Conservation (phyloP, 2,329 filamentous ascomycete species). For the Fusarium aywerte region DNA sequence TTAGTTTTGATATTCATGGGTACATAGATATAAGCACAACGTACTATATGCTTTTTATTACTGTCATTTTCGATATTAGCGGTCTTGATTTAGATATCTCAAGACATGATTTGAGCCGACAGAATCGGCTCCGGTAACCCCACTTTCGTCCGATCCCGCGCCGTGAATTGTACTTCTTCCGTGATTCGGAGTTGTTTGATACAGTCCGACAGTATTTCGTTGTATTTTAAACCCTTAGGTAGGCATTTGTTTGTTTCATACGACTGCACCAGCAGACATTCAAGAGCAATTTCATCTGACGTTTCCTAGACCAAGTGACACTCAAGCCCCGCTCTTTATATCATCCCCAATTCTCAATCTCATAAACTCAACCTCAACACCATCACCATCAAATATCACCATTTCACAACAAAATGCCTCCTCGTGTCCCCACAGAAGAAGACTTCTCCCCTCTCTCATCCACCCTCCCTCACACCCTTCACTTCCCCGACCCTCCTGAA, state of each 20-base stretch:
- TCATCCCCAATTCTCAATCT: slow-evolving; percentile 2
- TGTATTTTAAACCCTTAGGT: not conserved
- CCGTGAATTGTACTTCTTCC: not conserved
- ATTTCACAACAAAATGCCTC: slow-evolving; percentile 52
- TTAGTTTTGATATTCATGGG: not conserved
- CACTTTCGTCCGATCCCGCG: not conserved
- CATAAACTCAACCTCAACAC: not conserved
- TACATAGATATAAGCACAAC: not conserved
- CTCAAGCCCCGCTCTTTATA: slow-evolving; percentile 2
- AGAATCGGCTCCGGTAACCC: not conserved
- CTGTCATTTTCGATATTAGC: slow-evolving; percentile 16
- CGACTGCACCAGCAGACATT: too few species aligned
- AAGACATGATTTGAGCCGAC: not conserved
- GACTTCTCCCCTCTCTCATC: slow-evolving; percentile 59
- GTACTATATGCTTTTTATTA: slow-evolving; percentile 1
- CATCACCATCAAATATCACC: slow-evolving; percentile 12
- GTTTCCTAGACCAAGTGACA: not conserved
- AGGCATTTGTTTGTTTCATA: not conserved
- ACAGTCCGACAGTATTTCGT: not conserved
- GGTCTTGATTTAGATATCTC: not conserved
- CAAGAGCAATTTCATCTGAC: not conserved
- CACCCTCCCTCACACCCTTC: slow-evolving; percentile 54
- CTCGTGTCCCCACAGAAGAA: slow-evolving; percentile 60
- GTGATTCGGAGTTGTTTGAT: not conserved
- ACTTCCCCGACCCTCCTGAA: slow-evolving; percentile 65